phyloP scores from a whole-genome alignment of 1,139 yeast species.

The Yamadazyma kanchanaburiensis region DNA sequence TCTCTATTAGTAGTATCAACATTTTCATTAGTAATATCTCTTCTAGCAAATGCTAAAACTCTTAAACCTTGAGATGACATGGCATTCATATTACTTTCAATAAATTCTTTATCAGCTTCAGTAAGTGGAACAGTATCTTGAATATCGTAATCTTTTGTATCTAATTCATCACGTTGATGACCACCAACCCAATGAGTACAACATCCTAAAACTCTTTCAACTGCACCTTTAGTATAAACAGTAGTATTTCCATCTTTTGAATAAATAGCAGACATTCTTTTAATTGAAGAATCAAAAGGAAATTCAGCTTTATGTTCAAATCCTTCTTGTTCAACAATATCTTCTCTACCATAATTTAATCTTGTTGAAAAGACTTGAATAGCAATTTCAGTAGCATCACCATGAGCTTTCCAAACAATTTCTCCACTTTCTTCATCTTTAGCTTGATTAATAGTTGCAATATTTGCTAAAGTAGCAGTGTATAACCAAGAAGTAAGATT shows the following conservation, averaged over 20 bases:
- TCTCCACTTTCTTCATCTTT: constrained; percentile 19
- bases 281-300: constrained; percentile 76
- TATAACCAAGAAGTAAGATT: constrained; percentile 47
- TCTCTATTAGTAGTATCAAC: constrained; percentile 34
- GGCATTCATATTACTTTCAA: constrained; percentile 59
- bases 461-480: constrained; percentile 69
- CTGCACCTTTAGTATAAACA: constrained; percentile 75
- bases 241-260: constrained; percentile 33
- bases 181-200: constrained; percentile 59
- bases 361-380: constrained; percentile 70
- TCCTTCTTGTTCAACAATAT: constrained; percentile 27
- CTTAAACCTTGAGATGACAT: constrained; percentile 70
- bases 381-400: constrained; percentile 85
- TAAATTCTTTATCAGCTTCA: constrained; percentile 33
- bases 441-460: constrained; percentile 54
- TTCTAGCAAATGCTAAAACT: constrained; percentile 66
- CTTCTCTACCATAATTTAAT: constrained; percentile 46
- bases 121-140: constrained; percentile 32
- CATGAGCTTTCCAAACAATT: constrained; percentile 64
- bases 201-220: constrained; percentile 61
- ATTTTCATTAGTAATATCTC: constrained; percentile 14
- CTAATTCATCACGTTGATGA: constrained; percentile 20
- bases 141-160: constrained; percentile 8
- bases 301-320: constrained; percentile 56
- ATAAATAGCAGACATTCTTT: constrained; percentile 70